These are phyloP conservation scores for Lactifluus echinatus DNA, from an alignment of 768 basidiomycete species.

Conservation along the genomic window DNA sequence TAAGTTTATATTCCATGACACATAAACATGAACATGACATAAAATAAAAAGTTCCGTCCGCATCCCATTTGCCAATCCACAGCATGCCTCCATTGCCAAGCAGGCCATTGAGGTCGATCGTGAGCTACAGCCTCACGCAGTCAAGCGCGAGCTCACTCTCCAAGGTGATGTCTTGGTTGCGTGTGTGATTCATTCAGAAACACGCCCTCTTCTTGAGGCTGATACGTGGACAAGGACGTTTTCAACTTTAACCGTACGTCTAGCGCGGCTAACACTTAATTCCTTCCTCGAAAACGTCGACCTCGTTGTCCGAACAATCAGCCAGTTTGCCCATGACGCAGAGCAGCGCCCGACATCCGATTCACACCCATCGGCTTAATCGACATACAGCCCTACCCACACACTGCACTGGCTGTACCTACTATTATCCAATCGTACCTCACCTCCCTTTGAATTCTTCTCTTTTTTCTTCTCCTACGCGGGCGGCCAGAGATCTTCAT, in stretches of 20 bases:
- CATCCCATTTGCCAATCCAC: slow-evolving; percentile 65
- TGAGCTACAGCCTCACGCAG: slow-evolving; percentile 75
- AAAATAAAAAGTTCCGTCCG: slow-evolving; percentile 34
- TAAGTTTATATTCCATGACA: slow-evolving; percentile 30
- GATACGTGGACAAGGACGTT: slow-evolving; percentile 43
- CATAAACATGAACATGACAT: background rate
- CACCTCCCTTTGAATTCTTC: slow-evolving; percentile 17
- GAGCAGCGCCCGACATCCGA: slow-evolving; percentile 22
- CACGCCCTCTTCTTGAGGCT: slow-evolving; percentile 8
- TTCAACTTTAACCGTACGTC: slow-evolving; percentile 69
- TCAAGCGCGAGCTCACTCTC: slow-evolving; percentile 60
- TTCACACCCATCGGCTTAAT: slow-evolving; percentile 11
- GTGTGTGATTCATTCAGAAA: slow-evolving; percentile 39
- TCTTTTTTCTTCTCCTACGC: slow-evolving; percentile 8
- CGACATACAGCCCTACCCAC: slow-evolving; percentile 10
- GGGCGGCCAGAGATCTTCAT: slow-evolving; percentile 11
- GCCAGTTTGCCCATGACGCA: slow-evolving; percentile 69
- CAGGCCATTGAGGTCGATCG: slow-evolving; percentile 80
- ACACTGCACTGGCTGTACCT: slow-evolving; percentile 15
- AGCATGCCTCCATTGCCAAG: slow-evolving; percentile 76
- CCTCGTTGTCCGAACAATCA: slow-evolving; percentile 72
- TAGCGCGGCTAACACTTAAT: slow-evolving; percentile 79
- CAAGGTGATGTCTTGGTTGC: slow-evolving; percentile 63
- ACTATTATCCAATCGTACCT: slow-evolving; percentile 20
- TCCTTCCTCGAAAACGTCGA: slow-evolving; percentile 87